Conservation (phyloP, 345 rosid genomes). For the Eucalyptus regnans region DNA sequence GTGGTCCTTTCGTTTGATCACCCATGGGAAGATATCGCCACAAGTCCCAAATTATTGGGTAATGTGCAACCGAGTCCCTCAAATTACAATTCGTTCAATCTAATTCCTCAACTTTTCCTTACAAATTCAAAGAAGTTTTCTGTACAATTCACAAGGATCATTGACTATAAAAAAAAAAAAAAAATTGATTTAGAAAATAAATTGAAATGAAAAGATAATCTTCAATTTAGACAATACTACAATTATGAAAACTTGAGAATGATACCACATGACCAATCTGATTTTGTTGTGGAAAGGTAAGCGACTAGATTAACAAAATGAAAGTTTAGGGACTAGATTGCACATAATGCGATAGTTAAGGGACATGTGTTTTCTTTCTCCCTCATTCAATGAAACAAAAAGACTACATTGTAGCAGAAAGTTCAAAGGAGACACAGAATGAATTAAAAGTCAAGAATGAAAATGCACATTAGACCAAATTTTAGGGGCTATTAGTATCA, state of each 20-base stretch:
- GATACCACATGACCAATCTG: neutral
- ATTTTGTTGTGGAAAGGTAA: neutral
- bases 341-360: neutral
- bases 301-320: neutral
- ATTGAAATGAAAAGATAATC: neutral
- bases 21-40: neutral
- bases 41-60: neutral
- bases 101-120: neutral
- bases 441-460: neutral
- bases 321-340: neutral
- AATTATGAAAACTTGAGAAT: neutral
- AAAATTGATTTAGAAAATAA: neutral
- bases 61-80: neutral
- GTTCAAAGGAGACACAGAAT: neutral
- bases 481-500: neutral
- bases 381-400: neutral
- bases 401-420: neutral
- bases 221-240: neutral
- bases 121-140: neutral
- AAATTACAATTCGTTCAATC: neutral
- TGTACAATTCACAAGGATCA: neutral
- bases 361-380: neutral
- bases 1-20: neutral
- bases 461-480: no score
- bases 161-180: neutral